Evolutionary conservation across 2,329 filamentous ascomycete species (phyloP), one percentile per base, ranked within the genome.

Genomic region (Pseudogymnoascus verrucosus): DNA sequence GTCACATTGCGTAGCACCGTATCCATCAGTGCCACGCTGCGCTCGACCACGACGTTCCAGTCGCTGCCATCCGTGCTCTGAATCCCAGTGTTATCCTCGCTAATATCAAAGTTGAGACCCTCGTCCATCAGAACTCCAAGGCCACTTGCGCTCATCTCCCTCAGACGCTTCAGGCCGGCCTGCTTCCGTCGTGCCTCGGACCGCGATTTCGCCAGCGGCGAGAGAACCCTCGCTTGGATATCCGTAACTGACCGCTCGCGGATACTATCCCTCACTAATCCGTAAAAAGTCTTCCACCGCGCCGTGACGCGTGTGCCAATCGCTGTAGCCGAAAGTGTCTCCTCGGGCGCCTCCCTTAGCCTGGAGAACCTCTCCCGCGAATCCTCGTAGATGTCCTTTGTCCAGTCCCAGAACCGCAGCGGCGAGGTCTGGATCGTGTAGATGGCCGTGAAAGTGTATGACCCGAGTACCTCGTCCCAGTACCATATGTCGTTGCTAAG

Each of bases 401-500:
- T 79, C 84, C 89, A 91, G 2, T 80, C 77, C 85, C 87, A 93
- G 36, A 96, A 74, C 16, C 90, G 83, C 42, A 88, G 70, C 0
- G 95, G 95, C 0, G 89, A 91, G 0, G 88, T 96, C 75, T 99
- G 95, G 7, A 96, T 77, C 12, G 90, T 89, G 75, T 97, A 97
- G 3, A 97, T 74, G 34, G 86, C 88, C 67, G 90, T 93, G 71
- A 89, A 90, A 60, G 85, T 82, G 69, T 91, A 88, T 0, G 91
- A 96, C 8, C 85, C 84, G 31, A 96, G 78, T 1, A 97, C 84
- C 68, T 95, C 89, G 71, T 96, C 91, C 95, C 95, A 99, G 74
- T 98, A 98, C 86, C 89, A 93, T 23, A 96, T 88, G 69, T 96
- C 92, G 68, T 96, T 88, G 69, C 87, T 90, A 16, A 99, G 76